These are phyloP conservation scores for Pyrenula massariospora DNA, from an alignment of 495 filamentous ascomycete species.

Conservation along the genomic window DNA sequence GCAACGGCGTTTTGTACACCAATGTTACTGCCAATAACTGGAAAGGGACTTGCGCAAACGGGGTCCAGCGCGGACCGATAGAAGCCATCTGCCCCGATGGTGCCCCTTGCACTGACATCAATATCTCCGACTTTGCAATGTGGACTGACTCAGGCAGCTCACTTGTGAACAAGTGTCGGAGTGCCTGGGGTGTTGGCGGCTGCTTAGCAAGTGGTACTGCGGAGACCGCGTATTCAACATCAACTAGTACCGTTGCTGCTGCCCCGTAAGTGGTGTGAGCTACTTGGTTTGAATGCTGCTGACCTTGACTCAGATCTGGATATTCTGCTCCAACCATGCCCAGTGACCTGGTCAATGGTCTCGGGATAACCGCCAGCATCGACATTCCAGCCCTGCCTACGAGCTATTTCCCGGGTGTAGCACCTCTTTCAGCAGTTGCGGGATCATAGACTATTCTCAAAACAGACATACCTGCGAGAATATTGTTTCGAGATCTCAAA, in stretches of 20 bases:
- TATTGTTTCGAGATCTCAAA: not conserved
- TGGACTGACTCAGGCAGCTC: constrained; percentile 35
- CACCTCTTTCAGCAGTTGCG: not conserved
- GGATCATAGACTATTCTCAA: not conserved
- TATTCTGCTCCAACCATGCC: constrained; percentile 8
- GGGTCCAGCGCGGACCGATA: constrained; percentile 36
- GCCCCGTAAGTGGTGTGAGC: constrained; percentile 2
- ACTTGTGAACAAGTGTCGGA: constrained; percentile 6
- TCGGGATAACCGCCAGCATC: constrained; percentile 5
- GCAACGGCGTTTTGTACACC: constrained; percentile 7
- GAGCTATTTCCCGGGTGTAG: constrained; percentile 5
- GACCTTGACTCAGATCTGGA: constrained; percentile 1
- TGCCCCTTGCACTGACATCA: constrained; percentile 40
- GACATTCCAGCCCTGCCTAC: constrained; percentile 6
- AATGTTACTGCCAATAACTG: constrained; percentile 7
- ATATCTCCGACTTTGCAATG: constrained; percentile 42
- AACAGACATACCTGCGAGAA: not conserved
- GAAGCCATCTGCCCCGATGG: constrained; percentile 32
- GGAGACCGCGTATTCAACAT: constrained; percentile 1
- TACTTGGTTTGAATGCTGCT: not conserved
- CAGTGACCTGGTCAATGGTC: constrained; percentile 4
- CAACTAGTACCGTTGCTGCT: constrained; percentile 5
- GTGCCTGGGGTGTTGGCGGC: constrained; percentile 6
- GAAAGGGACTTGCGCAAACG: constrained; percentile 17
- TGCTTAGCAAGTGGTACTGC: constrained; percentile 5